Base-by-base conservation (phyloP, 192 early-diverging fungal genomes). In the Kickxella alabastrina region DNA sequence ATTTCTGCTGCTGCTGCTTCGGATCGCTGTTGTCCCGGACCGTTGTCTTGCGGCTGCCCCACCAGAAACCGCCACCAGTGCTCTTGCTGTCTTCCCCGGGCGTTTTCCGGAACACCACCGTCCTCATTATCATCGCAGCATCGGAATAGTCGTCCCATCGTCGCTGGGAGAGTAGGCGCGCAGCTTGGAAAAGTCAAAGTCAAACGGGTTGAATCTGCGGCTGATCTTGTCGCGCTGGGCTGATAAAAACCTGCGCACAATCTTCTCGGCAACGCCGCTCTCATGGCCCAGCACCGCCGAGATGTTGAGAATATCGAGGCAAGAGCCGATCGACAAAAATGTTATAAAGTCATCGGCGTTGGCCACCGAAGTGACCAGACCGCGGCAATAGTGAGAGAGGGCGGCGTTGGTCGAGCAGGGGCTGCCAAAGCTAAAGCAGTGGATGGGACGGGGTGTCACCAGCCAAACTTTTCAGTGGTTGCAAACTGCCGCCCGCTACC, bases 391-490 rank as follows among this genome's bases (percentile, higher is more conserved):
- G 32, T 75, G 66, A n/a, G 85, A 84, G 14, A 94, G 75, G 14
- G 80, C 73, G 1, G 83, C 54, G 22, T 85, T 82, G 46, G 87
- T 84, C 19, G 85, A 82, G 49, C 85, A 86, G 0, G 93, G 92
- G n/a, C 84, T 78, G 17, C 90, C 93, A 56, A 84, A 96, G 18
- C 86, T 82, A 46, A 87, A 92, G 51, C 89, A 90, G 50, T 90
- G 89, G 50, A 96, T 83, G 17, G 84, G 81, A 13, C 92, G 81
- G 31, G 77, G 80, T 0, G 75, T 47, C 1, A 91, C 90, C 42
- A 90, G 13, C 83, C 85, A 2, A 85, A 85, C 13, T 57, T 59
- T 18, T 68, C 67, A 1, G 83, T 76, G 7, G 85, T 88, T 0
- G 81, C 87, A 62, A 88, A 88, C 8, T 65, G 80, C 0, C 81